Evolutionary conservation across 139 green algal genomes (phyloP).

Genomic region (Chlorella sp.): DNA sequence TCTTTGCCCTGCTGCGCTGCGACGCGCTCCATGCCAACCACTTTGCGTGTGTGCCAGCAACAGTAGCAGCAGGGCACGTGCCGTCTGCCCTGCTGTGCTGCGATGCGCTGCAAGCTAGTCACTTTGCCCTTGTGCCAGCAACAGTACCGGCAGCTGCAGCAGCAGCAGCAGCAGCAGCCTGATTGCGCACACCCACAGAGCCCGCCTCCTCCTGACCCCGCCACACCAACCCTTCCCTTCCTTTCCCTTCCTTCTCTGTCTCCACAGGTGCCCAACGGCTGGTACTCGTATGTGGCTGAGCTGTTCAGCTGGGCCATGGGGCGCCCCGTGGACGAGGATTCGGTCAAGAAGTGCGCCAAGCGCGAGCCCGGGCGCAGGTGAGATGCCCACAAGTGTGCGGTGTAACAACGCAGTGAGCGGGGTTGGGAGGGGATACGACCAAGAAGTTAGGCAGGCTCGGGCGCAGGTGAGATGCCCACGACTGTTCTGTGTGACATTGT

Average conservation of each 20-base stretch:
- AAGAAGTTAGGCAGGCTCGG: slow-evolving; percentile 79
- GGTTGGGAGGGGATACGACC: slow-evolving; percentile 49
- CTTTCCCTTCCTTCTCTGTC: not conserved
- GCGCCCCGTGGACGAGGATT: slow-evolving; percentile 59
- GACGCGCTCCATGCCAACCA: not conserved
- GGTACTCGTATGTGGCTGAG: slow-evolving; percentile 77
- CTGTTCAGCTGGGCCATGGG: slow-evolving; percentile 75
- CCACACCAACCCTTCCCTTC: not conserved
- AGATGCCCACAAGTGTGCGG: not conserved
- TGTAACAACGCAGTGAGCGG: no score
- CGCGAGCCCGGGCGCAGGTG: slow-evolving; percentile 76
- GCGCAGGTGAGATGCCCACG: slow-evolving; percentile 52
- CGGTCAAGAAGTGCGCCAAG: slow-evolving; percentile 74
- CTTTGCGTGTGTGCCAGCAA: not conserved
- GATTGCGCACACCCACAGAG: not conserved
- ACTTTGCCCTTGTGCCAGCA: not conserved
- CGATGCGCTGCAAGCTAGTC: not conserved
- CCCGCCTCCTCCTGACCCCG: not conserved
- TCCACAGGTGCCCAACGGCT: slow-evolving; percentile 65
- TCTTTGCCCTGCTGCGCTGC: not conserved
- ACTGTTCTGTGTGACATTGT: no score
- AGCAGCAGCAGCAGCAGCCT: not conserved
- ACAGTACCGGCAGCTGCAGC: no score
- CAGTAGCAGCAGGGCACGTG: no score
- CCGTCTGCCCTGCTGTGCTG: not conserved